Base-by-base conservation (phyloP, 1,284 basidiomycete species). In the Fomitopsis betulina region DNA sequence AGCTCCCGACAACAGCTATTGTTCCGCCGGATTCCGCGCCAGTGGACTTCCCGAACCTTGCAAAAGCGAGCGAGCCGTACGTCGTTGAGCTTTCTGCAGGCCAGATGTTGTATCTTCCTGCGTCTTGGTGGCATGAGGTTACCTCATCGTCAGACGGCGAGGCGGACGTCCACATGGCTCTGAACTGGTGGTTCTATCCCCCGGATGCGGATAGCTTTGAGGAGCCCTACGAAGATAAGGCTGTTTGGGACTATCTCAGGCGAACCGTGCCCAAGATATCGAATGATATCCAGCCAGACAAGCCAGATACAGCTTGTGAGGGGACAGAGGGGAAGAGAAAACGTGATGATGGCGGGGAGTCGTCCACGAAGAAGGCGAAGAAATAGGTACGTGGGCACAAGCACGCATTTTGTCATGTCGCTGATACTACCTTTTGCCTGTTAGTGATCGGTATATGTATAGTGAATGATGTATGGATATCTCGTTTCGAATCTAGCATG, bases 181-280 rank as follows among this genome's bases (percentile, higher is more conserved):
- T 73, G 63, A 73, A 73, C 62, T 73, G 72, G 59, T 73, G 71
- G 71, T 72, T 73, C 63, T 73, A 73, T 43, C 71, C 71, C 10
- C 70, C 70, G 10, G 66, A 68, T 42, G 62, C 64, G 33, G 66
- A 67, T 6, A 61, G 27, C 43, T 72, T 68, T 57, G 68, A 68
- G 13, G 58, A 65, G 52, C 71, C 71, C 30, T 72, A 71, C 50
- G 62, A 59, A 45, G 71, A 72, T 56, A 58, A 62, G 49, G 53
- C 68, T 6, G 66, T 71, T 1, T 72, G 70, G 70, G 66, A 64
- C 4, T 66, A 70, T 58, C 60, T 72, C 33, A 61, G 65, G 15
- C 45, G 53, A 35, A 64, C 62, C 37, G 56, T 55, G 32, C 27
- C 15, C 2, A 62, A 53, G 45, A 8, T 6, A 5, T 21, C n/a